Conservation (phyloP, 1,139 yeast species). For the Lodderomyces beijingensis region DNA sequence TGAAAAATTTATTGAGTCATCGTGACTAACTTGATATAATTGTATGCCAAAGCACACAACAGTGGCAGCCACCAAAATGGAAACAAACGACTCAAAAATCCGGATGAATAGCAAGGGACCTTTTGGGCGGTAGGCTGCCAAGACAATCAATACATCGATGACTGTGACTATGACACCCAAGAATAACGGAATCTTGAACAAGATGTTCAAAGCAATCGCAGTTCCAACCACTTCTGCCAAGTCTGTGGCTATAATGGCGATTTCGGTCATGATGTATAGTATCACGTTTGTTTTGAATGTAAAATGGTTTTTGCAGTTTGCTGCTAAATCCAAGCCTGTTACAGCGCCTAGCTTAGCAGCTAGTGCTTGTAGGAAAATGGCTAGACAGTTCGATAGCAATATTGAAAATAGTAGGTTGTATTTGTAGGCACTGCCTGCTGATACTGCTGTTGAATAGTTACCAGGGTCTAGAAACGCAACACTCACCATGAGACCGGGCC, state of each 20-base stretch:
- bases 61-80: constrained; percentile 72
- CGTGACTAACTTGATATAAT: constrained; percentile 61
- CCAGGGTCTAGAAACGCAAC: constrained; percentile 99
- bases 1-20: constrained; percentile 45
- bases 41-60: constrained; percentile 83
- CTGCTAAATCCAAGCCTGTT: constrained; percentile 86
- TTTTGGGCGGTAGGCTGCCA: constrained; percentile 85
- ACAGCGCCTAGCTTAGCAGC: constrained; percentile 87
- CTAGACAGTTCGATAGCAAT: constrained; percentile 78
- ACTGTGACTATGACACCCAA: constrained; percentile 81
- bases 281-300: constrained; percentile 57
- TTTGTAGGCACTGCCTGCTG: constrained; percentile 86
- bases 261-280: constrained; percentile 72
- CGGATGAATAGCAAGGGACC: constrained; percentile 77
- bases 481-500: constrained; percentile 92
- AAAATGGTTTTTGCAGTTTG: constrained; percentile 75
- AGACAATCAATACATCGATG: constrained; percentile 76
- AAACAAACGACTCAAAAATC: constrained; percentile 77
- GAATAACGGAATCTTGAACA: constrained; percentile 71
- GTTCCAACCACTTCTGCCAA: constrained; percentile 93
- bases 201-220: constrained; percentile 81
- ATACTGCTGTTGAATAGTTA: constrained; percentile 90
- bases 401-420: constrained; percentile 80
- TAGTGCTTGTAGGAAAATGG: constrained; percentile 77
- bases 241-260: constrained; percentile 90